These are phyloP conservation scores for Articulospora tetracladia DNA, from an alignment of 495 filamentous ascomycete species.

Conservation along the genomic window DNA sequence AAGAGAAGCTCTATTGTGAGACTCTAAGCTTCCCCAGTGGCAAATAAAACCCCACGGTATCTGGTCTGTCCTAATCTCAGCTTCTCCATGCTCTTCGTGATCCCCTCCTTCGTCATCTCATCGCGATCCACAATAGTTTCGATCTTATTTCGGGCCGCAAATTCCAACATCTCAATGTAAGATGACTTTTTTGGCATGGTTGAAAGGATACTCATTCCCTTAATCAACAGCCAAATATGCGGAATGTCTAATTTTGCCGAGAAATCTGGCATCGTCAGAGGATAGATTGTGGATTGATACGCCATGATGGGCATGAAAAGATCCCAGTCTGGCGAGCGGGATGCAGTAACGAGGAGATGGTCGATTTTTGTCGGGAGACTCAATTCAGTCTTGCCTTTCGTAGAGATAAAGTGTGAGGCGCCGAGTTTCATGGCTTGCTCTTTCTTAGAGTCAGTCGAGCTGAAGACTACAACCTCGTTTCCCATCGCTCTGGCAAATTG, in stretches of 20 bases:
- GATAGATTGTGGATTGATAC: conserved; percentile 38
- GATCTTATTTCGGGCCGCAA: conserved; percentile 31
- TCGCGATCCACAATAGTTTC: conserved; percentile 26
- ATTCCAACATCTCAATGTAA: conserved; percentile 31
- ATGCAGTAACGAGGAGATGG: conserved; percentile 36
- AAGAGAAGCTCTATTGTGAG: too few species aligned
- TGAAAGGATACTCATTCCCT: background rate
- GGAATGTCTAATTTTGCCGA: background rate
- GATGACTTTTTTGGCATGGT: background rate
- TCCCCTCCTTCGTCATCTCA: conserved; percentile 48
- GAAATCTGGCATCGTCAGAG: conserved; percentile 30
- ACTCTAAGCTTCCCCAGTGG: background rate
- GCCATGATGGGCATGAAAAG: conserved; percentile 39
- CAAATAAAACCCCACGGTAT: conserved; percentile 49
- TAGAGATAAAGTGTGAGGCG: conserved; percentile 48
- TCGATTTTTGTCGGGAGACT: conserved; percentile 23
- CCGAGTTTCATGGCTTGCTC: conserved; percentile 50
- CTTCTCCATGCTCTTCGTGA: conserved; percentile 48
- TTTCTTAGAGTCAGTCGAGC: conserved; percentile 48
- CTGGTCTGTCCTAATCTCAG: conserved; percentile 49
- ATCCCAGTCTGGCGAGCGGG: conserved; percentile 27
- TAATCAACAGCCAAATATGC: background rate
- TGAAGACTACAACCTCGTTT: conserved; percentile 54
- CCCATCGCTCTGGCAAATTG: conserved; percentile 57
- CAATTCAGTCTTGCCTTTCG: conserved; percentile 24